Conservation (phyloP, 2,329 filamentous ascomycete species). For the Metarhizium guizhouense region DNA sequence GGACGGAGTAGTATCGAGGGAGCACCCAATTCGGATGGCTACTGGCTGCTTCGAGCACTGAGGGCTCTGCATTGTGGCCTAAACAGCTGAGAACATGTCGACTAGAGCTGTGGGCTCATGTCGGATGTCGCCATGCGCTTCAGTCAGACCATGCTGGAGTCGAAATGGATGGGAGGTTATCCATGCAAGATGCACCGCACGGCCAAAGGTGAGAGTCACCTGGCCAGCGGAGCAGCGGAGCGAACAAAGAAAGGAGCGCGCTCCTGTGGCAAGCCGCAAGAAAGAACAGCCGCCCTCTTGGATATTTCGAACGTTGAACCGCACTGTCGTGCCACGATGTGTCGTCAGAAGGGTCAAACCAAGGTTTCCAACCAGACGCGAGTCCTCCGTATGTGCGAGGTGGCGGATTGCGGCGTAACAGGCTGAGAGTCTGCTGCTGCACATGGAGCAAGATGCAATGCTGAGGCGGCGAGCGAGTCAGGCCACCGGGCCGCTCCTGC, state of each 20-base stretch:
- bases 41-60: not conserved
- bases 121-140: constrained; percentile 3
- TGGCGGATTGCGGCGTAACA: not conserved
- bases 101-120: not conserved
- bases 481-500: not conserved
- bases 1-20: not conserved
- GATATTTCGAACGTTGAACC: no score
- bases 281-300: not conserved
- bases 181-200: not conserved
- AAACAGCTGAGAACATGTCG: not conserved
- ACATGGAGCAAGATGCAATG: not conserved
- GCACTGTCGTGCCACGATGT: not conserved
- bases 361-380: not conserved
- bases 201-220: not conserved
- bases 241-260: not conserved
- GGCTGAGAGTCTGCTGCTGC: not conserved
- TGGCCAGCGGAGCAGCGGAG: not conserved
- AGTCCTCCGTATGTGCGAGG: no score
- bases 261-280: not conserved
- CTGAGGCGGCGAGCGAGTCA: not conserved
- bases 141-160: not conserved
- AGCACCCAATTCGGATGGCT: not conserved
- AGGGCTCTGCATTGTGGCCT: not conserved
- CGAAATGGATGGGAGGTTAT: not conserved
- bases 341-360: not conserved